Evolutionary conservation across 2,329 filamentous ascomycete genomes (phyloP).

Genomic region (Trichoderma aggressivum): DNA sequence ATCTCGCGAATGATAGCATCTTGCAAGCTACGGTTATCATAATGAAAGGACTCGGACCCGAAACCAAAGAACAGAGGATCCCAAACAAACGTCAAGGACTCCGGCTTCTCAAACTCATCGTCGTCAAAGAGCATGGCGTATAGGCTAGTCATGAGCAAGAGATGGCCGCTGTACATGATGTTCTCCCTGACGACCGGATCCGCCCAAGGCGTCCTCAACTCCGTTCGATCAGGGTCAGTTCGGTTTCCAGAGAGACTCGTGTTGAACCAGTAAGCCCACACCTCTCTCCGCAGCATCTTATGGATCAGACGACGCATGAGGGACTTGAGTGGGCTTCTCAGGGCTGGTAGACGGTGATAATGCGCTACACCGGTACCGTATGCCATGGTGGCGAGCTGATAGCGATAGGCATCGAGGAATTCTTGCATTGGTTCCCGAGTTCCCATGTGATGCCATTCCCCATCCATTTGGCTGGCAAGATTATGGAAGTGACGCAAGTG

Average conservation of each 20-base stretch:
- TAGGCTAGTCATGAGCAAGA: constrained; percentile 38
- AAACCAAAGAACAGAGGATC: constrained; percentile 38
- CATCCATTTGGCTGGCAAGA: constrained; percentile 28
- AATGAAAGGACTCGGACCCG: constrained; percentile 35
- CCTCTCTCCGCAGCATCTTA: constrained; percentile 41
- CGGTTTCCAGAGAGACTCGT: constrained; percentile 33
- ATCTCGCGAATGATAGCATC: constrained; percentile 35
- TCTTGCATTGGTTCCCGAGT: constrained; percentile 37
- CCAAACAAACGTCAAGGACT: constrained; percentile 36
- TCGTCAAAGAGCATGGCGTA: constrained; percentile 43
- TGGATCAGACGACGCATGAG: constrained; percentile 35
- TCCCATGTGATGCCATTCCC: constrained; percentile 34
- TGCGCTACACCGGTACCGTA: constrained; percentile 38
- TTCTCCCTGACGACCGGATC: constrained; percentile 40
- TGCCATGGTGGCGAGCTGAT: constrained; percentile 40
- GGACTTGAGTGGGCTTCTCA: constrained; percentile 34
- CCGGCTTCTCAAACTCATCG: constrained; percentile 35
- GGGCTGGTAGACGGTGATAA: constrained; percentile 37
- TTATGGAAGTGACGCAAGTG: constrained; percentile 39
- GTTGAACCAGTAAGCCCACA: constrained; percentile 44
- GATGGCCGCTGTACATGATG: constrained; percentile 42
- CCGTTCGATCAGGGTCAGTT: constrained; percentile 36
- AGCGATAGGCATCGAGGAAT: constrained; percentile 36
- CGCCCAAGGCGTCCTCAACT: constrained; percentile 40
- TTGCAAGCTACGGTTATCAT: constrained; percentile 34